Base-by-base conservation (phyloP, 2,329 filamentous ascomycete genomes). In the Colletotrichum agaves region DNA sequence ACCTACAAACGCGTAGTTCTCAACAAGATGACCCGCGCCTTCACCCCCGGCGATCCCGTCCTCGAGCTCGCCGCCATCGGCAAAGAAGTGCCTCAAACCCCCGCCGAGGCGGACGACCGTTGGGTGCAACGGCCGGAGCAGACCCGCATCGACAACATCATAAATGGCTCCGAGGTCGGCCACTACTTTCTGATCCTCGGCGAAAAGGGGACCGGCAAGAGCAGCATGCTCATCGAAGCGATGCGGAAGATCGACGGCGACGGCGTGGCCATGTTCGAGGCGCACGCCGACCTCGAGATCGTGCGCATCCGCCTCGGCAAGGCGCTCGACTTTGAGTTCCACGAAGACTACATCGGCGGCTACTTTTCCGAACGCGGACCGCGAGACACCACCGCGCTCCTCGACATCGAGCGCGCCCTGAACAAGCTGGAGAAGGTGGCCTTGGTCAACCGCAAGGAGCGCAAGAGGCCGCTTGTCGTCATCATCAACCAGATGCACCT, bases 381-480 rank as follows among this genome's bases (percentile, higher is more conserved):
- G 0, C 88, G 96, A 47, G 96, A 99, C 74, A 94, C 93, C 3
- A 97, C 93, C 0, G 94, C 96, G 4, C 83, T 99, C 37, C 85
- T 99, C 2, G 96, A 99, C 76, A 98, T 99, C 70, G 96, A 99
- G 77, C 89, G 96, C 31, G 96, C 96, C 0, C 91, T 99, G 77
- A 99, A 99, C 84, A 99, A 99, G 80, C 83, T 99, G 11, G 96
- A 99, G 76, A 99, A 99, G 78, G 93, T 98, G 7, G 96, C 96
- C 1, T 81, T 99, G 65, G 85, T 84, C 72, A 87, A 92, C 58
- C 85, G 94, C 49, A 83, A 85, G 35, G 82, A 78, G 66, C 78
- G 88, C 31, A 86, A 87, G 8, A 84, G 86, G 68, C 96, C 96
- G 2, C 83, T 99, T 5, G 86, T 99, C n/a, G 79, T 99, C 69